phyloP scores from a whole-genome alignment of 768 basidiomycete genomes.

The Coprinopsis cinerea region DNA sequence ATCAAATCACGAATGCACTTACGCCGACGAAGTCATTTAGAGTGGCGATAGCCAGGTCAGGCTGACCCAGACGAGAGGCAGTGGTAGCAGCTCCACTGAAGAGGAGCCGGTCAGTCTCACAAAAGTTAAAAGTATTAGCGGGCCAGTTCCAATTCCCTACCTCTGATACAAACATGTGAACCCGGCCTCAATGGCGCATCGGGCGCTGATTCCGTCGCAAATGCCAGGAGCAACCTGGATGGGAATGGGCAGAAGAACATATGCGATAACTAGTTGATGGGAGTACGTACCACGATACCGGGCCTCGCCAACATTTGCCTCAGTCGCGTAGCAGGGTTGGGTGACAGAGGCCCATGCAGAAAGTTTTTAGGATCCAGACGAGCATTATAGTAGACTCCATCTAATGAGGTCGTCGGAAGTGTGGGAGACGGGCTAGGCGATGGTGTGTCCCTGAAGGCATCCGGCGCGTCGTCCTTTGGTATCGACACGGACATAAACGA shows the following conservation, averaged over 20 bases:
- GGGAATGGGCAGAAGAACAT: background rate
- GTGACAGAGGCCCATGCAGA: constrained; percentile 61
- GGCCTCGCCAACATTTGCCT: constrained; percentile 66
- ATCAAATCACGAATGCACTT: constrained; percentile 8
- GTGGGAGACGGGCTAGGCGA: constrained; percentile 3
- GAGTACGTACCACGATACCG: constrained; percentile 62
- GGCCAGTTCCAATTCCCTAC: constrained; percentile 21
- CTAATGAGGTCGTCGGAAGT: background rate
- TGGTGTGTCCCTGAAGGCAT: background rate
- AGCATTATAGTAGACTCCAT: constrained; percentile 50
- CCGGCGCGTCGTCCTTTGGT: background rate
- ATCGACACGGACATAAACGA: background rate
- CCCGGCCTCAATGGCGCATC: constrained; percentile 75
- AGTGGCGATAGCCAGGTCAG: constrained; percentile 76
- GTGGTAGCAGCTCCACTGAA: constrained; percentile 76
- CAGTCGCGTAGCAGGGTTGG: constrained; percentile 64
- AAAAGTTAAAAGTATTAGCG: background rate
- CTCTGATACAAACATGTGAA: constrained; percentile 77
- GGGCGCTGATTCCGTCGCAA: constrained; percentile 74
- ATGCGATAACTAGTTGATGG: background rate
- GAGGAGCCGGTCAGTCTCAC: background rate
- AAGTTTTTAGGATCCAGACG: constrained; percentile 67
- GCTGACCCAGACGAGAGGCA: constrained; percentile 70
- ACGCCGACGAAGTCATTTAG: constrained; percentile 71
- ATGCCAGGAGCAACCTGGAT: constrained; percentile 68